Percentiles rank a stretch among this genome's conserved stretches.
These are phyloP conservation scores for Calonectria pteridis DNA, from an alignment of 2,329 filamentous ascomycete genomes.

Conservation along the genomic window DNA sequence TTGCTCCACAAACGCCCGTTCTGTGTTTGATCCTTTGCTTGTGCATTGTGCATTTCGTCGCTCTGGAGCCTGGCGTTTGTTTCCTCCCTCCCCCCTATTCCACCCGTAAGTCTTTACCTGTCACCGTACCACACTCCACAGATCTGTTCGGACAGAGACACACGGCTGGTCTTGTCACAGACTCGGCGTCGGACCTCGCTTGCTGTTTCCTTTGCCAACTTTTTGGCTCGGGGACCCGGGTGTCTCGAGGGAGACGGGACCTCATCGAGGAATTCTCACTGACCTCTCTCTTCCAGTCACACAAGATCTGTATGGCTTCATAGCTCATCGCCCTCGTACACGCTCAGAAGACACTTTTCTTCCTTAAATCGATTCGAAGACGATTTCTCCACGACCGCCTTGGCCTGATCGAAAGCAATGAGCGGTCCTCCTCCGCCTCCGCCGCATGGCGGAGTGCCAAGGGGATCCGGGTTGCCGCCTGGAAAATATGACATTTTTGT, in stretches of 20 bases:
- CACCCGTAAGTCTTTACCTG: slow-evolving; percentile 39
- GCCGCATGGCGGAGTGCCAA: slow-evolving; percentile 85
- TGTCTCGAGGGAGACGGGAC: slow-evolving; percentile 3
- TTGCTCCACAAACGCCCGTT: slow-evolving; percentile 29
- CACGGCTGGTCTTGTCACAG: slow-evolving; percentile 1
- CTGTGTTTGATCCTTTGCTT: slow-evolving; percentile 31
- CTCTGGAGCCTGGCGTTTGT: slow-evolving; percentile 46
- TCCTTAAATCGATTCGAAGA: neutral
- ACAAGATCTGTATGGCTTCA: slow-evolving; percentile 47
- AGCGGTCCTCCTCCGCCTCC: slow-evolving; percentile 82
- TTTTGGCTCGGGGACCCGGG: neutral
- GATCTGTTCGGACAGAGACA: slow-evolving; percentile 4
- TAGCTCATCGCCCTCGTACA: slow-evolving; percentile 39
- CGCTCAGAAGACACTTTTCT: slow-evolving; percentile 19
- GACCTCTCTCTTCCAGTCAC: slow-evolving; percentile 31
- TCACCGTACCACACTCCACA: slow-evolving; percentile 32
- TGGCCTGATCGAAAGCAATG: slow-evolving; percentile 51
- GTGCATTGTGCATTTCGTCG: slow-evolving; percentile 38
- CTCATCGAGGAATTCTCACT: slow-evolving; percentile 24
- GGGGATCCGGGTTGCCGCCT: slow-evolving; percentile 78
- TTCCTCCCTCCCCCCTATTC: slow-evolving; percentile 40
- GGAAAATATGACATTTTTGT: slow-evolving; percentile 99
- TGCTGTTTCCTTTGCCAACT: slow-evolving; percentile 2
- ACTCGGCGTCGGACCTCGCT: neutral
- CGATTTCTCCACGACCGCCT: slow-evolving; percentile 27